Conservation (phyloP, 495 filamentous ascomycete species). For the Podospora australis region DNA sequence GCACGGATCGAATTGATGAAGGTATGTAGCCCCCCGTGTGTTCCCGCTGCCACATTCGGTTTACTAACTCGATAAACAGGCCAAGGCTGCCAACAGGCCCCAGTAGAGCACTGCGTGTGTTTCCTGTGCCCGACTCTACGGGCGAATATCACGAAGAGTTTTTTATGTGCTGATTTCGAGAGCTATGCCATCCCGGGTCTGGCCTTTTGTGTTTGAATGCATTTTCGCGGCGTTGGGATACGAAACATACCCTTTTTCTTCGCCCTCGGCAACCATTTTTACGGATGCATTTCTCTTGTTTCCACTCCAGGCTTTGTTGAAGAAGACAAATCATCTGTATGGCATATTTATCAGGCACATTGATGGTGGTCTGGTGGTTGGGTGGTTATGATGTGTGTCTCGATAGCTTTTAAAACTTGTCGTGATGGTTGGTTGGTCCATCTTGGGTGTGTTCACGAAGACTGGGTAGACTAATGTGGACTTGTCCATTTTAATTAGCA, state of each 20-base stretch:
- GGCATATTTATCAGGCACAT: neutral
- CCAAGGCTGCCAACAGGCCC: slow-evolving; percentile 2
- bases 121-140: neutral
- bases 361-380: neutral
- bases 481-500: too few relatives aligned
- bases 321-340: slow-evolving; percentile 1
- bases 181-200: neutral
- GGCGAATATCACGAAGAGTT: neutral
- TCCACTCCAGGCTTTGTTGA: too few relatives aligned
- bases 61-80: neutral
- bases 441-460: neutral
- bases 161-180: neutral
- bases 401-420: neutral
- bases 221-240: slow-evolving; percentile 20
- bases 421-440: neutral
- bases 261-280: slow-evolving; percentile 1
- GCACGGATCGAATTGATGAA: slow-evolving; percentile 83
- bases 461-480: neutral
- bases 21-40: slow-evolving; percentile 26
- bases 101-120: neutral
- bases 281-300: neutral
- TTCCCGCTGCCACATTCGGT: neutral
- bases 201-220: slow-evolving; percentile 9
- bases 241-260: slow-evolving; percentile 14
- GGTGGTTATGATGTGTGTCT: neutral